Evolutionary conservation across 176 grass and related monocot species (phyloP), one percentile per base, ranked within the genome.

Genomic region (Melocanna baccifera): DNA sequence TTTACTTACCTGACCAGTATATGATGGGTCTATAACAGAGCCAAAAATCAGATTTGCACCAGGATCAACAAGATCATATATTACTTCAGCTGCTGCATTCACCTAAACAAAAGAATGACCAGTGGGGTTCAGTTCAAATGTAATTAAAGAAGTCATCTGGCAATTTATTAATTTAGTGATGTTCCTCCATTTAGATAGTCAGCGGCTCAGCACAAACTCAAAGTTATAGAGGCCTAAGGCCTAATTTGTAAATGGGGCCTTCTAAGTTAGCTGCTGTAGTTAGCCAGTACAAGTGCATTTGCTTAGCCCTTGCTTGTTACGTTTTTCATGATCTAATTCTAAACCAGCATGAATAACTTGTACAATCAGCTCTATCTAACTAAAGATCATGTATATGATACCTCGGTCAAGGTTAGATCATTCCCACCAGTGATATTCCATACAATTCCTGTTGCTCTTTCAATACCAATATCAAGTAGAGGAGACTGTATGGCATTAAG

Each of bases 1-100:
- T 10, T 59, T 39, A 82, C 91, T 84, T 90, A 98, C 96, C 82
- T 98, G 96, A 57, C 96, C 96, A 81, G 80, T 90, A 61, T 95
- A 88, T 65, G 93, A 98, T 7, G 85, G 96, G 61, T 98, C 93
- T 73, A 98, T 90, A 66, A 94, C 91, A 56, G 96, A 92, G 57
- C 91, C 96, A 46, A 98, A 95, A 83, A 98, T 98, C 48, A 98
- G 81, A 92, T 98, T 98, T 63, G 96, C 93, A 87, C 82, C 86
- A 78, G 93, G 93, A 83, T 98, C 93, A 36, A 95, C 96, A 70
- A 98, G 93, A 83, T 98, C 91, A 64, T 98, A 98, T 69, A 98
- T 98, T 69, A 95, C 91, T 88, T 98, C 96, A 73, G 96, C 93
- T 63, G 96, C 93, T 1, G 89, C 87, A 47, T 98, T 98, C 12